Evolutionary conservation across 2,329 filamentous ascomycete species (phyloP).

Genomic region (Escovopsis weberi): DNA sequence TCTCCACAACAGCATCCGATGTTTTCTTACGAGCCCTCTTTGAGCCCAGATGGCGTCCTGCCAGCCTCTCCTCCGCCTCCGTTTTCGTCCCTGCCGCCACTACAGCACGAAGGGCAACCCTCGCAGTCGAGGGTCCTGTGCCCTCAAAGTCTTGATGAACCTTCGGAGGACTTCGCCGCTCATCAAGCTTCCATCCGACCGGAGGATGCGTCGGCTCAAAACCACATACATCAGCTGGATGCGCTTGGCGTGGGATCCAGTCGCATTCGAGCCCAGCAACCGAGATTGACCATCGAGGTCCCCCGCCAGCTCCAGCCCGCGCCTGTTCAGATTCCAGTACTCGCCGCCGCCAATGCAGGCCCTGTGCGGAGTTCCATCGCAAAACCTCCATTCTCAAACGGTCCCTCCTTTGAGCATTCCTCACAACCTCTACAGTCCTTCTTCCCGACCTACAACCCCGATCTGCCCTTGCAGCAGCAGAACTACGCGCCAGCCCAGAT

Average conservation of each 20-base stretch:
- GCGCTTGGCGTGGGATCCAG: neutral
- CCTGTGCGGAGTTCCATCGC: constrained; percentile 42
- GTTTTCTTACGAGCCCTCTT: constrained; percentile 2
- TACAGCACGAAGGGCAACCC: constrained; percentile 18
- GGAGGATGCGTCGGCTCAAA: constrained; percentile 4
- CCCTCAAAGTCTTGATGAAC: constrained; percentile 2
- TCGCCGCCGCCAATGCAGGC: constrained; percentile 34
- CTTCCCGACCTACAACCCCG: constrained; percentile 61
- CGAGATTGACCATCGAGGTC: constrained; percentile 26
- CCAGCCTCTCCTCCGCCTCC: constrained; percentile 10
- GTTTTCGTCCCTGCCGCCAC: constrained; percentile 11
- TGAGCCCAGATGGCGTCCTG: constrained; percentile 2
- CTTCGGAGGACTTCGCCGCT: too few relatives aligned
- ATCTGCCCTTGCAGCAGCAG: constrained; percentile 50
- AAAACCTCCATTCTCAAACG: constrained; percentile 32
- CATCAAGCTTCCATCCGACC: constrained; percentile 4
- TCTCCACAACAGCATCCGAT: constrained; percentile 24
- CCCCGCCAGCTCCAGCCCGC: constrained; percentile 34
- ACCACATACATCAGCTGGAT: constrained; percentile 5
- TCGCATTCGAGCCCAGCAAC: constrained; percentile 20
- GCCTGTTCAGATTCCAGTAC: constrained; percentile 34
- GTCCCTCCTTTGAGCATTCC: constrained; percentile 15
- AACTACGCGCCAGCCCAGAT: constrained; percentile 54
- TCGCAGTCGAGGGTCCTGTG: constrained; percentile 19
- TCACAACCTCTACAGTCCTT: constrained; percentile 47